These are phyloP conservation scores for Diaporthe ampelina DNA, from an alignment of 2,329 filamentous ascomycete species.

Conservation along the genomic window DNA sequence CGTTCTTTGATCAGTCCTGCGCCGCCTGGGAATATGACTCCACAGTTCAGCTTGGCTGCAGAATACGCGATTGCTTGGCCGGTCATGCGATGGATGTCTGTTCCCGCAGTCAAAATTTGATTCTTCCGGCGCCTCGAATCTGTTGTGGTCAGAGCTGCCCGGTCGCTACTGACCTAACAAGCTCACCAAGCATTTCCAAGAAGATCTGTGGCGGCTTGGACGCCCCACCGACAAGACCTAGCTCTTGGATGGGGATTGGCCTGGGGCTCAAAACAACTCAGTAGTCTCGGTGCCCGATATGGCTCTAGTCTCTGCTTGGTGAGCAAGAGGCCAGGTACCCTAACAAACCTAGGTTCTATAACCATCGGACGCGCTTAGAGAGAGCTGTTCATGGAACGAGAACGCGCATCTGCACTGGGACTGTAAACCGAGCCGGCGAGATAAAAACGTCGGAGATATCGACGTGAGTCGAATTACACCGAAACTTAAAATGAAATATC, in stretches of 20 bases:
- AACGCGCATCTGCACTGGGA: not conserved
- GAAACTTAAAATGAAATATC: not conserved
- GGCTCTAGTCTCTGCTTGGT: not conserved
- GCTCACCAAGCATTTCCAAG: slow-evolving; percentile 30
- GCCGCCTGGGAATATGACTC: not conserved
- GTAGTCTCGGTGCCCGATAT: slow-evolving; percentile 11
- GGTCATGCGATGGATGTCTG: not conserved
- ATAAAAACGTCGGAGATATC: not conserved
- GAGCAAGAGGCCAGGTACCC: not conserved
- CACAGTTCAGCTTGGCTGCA: slow-evolving; percentile 20
- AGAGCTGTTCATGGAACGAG: not conserved
- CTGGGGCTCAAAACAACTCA: not conserved
- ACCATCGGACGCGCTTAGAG: not conserved
- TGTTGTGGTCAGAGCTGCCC: slow-evolving; percentile 5
- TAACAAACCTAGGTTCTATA: not conserved
- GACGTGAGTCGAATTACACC: not conserved
- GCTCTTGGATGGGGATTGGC: slow-evolving; percentile 1
- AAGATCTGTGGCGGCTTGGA: not conserved
- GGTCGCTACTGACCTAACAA: not conserved
- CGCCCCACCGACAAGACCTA: not conserved
- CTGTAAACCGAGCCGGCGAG: not conserved
- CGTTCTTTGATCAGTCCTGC: not conserved
- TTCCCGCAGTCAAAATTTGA: not conserved
- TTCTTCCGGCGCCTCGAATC: not conserved
- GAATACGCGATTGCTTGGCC: slow-evolving; percentile 10